Base-by-base conservation (phyloP, 2,329 filamentous ascomycete species). In the Clonostachys sp. region DNA sequence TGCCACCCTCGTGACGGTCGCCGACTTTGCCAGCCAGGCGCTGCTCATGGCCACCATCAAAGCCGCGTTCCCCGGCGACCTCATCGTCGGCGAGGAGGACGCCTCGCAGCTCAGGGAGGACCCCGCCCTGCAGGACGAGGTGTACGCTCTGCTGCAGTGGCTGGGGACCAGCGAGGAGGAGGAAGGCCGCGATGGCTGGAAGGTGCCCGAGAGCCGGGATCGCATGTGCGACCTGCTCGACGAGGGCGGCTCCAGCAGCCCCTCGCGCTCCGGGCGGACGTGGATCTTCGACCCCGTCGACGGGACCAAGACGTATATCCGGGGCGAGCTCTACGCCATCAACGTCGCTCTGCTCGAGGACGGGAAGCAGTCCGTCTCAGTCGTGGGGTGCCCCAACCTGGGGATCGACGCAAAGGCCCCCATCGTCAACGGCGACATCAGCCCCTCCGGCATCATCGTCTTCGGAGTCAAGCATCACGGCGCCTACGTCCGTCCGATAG, bases 231-330 rank as follows among this genome's bases (percentile, higher is more conserved):
- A 73, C 45, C 61, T 78, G 50, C 74, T 83, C 41, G 78, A 82
- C 58, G 68, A 67, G 52, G 79, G 77, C 50, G 71, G 74, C 33
- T 53, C 63, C 17, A 68, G 68, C 20, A 59, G 58, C 14, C 72
- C 68, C 5, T 62, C 57, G 3, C 57, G 52, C 9, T 53, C 57
- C 3, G 72, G 70, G 8, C 60, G 77, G 13, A 71, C 73, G 9
- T 83, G 79, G 78, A 70, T 83, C 0, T 81, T 83, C 54, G 79
- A 83, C 54, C 79, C 79, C 1, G 81, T 83, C 33, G 79, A 83
- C 52, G 79, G 79, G 8, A 83, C 79, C 3, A 74, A 77, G 61
- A 80, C 77, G 1, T 83, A 78, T 46, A 65, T 83, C 9, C 62
- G 65, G 12, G 72, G 74, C 6, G 65, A 79, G 53, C 70, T 79